Base-by-base conservation (phyloP, 2,329 filamentous ascomycete species). In the Colletotrichum sp. region DNA sequence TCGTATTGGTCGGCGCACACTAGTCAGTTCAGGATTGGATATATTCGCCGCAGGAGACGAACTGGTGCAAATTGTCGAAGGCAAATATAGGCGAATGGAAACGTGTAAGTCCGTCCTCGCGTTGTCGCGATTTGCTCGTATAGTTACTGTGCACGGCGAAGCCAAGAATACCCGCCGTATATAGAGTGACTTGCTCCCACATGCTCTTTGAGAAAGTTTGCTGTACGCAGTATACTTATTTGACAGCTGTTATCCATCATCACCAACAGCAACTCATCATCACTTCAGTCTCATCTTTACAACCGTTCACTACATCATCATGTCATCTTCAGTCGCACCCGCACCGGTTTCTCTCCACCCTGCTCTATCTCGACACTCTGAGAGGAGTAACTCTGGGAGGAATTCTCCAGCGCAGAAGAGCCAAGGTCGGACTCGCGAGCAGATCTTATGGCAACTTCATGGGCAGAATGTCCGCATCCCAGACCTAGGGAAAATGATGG, bases 391-490 rank as follows among this genome's bases (percentile, higher is more conserved):
- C 8, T 30, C 65, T 2, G 30, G 24, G 3, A 38, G 24, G 2
- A 26, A n/a, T 1, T 24, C 58, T 4, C 36, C 43, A 3, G 26
- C 43, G 13, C 64, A n/a, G 10, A n/a, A 24, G 10, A 32, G 12
- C 13, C 43, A 69, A 26, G 24, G 7, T 12, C 43, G 18, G 1
- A 63, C 58, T n/a, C 71, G 71, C 4, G 59, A 62, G 18, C 28
- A 74, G 10, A 74, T 74, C 3, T 30, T 74, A 3, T 55, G 24
- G 61, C 59, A 65, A 12, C 68, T 74, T 8, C 72, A 74, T n/a
- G 72, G 72, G 13, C 68, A 74, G n/a, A 18, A 74, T 8, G 62
- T 71, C 1, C 61, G 68, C 24, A 71, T 74, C 6, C 72, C 72
- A 6, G 72, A 74, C 6, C 52, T 74, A 1, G 67, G 59, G 12